A percentile compares a stretch with the other conserved stretches of the same genome.
phyloP scores from a whole-genome alignment of 192 early-diverging fungal species.

The Coemansia reversa region DNA sequence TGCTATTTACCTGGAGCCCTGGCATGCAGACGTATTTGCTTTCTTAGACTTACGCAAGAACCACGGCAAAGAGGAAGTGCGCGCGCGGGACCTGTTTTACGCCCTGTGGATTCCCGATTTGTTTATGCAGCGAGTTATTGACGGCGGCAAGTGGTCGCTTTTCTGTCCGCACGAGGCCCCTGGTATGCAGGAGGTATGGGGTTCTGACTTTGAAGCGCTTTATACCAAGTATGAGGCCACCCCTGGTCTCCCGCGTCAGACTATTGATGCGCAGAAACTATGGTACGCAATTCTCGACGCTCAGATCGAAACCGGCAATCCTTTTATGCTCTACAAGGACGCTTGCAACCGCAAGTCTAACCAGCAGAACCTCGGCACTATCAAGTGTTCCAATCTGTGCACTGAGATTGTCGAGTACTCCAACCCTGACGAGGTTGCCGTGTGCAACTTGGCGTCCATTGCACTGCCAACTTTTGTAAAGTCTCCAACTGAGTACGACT shows the following conservation, averaged over 20 bases:
- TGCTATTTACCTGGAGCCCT: slow-evolving; percentile 98
- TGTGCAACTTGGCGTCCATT: slow-evolving; percentile 96
- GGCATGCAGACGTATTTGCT: slow-evolving; percentile 97
- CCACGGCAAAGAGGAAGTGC: slow-evolving; percentile 95
- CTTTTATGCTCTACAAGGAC: slow-evolving; percentile 99
- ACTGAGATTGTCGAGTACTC: slow-evolving; percentile 99
- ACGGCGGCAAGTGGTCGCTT: slow-evolving; percentile 89
- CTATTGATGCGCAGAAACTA: slow-evolving; percentile 96
- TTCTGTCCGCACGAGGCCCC: slow-evolving; percentile 95
- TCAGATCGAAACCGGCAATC: slow-evolving; percentile 96
- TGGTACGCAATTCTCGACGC: slow-evolving; percentile 96
- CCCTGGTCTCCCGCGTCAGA: slow-evolving; percentile 77
- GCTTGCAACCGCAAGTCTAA: slow-evolving; percentile 99
- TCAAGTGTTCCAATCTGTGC: slow-evolving; percentile 98
- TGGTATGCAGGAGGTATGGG: slow-evolving; percentile 88
- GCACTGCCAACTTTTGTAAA: slow-evolving; percentile 87
- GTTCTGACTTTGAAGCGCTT: slow-evolving; percentile 85
- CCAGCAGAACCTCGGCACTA: slow-evolving; percentile 98
- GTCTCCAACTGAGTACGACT: slow-evolving; percentile 71
- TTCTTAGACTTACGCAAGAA: slow-evolving; percentile 97
- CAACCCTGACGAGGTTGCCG: slow-evolving; percentile 91
- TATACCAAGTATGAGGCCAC: slow-evolving; percentile 83
- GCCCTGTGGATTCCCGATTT: slow-evolving; percentile 97
- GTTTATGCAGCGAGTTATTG: slow-evolving; percentile 97
- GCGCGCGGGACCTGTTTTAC: slow-evolving; percentile 96